These are phyloP conservation scores for Juncus inflexus DNA, from an alignment of 176 grass and related monocot species.

Conservation along the genomic window DNA sequence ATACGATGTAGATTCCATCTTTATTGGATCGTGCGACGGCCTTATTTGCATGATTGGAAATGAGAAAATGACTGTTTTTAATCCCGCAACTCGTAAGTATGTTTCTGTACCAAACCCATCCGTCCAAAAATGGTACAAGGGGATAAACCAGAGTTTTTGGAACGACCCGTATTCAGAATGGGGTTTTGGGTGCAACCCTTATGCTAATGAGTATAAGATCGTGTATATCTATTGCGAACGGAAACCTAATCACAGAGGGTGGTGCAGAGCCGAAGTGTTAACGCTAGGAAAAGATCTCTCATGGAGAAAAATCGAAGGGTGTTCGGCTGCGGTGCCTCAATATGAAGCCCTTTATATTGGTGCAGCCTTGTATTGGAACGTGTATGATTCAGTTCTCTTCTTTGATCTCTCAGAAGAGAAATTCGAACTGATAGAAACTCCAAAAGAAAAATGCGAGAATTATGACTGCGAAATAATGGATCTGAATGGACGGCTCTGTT, in stretches of 20 bases:
- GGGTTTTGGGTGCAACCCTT: not conserved
- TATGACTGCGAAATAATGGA: not conserved
- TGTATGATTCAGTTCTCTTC: no score
- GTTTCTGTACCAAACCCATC: slow-evolving; percentile 6
- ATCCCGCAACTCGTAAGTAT: not conserved
- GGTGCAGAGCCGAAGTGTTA: not conserved
- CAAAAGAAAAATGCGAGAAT: not conserved
- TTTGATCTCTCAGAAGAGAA: no score
- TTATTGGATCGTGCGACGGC: slow-evolving; percentile 10
- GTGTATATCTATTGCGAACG: not conserved
- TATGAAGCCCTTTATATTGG: not conserved
- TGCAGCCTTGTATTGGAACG: not conserved
- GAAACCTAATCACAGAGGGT: not conserved
- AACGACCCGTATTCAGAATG: no score
- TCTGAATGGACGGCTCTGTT: no score
- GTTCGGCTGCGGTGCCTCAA: not conserved
- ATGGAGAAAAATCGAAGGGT: not conserved
- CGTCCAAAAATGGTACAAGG: no score
- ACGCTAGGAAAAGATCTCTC: slow-evolving; percentile 1
- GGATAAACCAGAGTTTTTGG: no score
- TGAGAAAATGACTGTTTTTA: not conserved
- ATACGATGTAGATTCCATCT: not conserved
- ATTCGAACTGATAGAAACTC: not conserved
- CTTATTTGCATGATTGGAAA: not conserved
- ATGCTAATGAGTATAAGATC: not conserved